Conservation (phyloP, 2,329 filamentous ascomycete species). For the Penicillium hordei region DNA sequence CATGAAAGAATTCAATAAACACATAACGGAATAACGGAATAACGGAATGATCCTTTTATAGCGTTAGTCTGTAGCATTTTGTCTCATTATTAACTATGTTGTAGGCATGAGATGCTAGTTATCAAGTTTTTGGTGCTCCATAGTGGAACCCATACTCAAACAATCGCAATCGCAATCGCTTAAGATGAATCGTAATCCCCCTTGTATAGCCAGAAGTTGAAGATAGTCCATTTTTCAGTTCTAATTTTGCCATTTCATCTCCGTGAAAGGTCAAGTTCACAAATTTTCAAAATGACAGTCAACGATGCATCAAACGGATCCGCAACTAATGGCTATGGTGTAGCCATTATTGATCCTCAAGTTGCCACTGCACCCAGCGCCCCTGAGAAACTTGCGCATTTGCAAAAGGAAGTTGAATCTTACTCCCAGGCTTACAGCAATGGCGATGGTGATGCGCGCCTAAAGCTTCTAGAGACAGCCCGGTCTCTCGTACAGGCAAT, state of each 20-base stretch:
- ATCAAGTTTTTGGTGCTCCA: background rate
- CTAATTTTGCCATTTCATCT: background rate
- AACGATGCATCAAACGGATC: background rate
- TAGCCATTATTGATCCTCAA: background rate
- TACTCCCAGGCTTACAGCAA: constrained; percentile 16
- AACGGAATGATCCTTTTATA: background rate
- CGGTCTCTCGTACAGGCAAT: constrained; percentile 28
- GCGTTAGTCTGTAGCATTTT: background rate
- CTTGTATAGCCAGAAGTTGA: background rate
- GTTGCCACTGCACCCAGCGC: constrained; percentile 28
- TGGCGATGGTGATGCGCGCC: constrained; percentile 16
- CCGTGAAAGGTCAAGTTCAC: background rate
- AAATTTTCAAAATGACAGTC: constrained; percentile 1
- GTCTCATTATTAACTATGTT: background rate
- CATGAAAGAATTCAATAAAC: background rate
- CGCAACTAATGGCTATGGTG: background rate
- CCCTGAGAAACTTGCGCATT: constrained; percentile 17
- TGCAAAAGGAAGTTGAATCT: constrained; percentile 20
- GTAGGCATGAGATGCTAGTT: background rate
- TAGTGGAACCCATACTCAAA: background rate
- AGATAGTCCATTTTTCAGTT: background rate
- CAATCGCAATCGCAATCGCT: background rate
- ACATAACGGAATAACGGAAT: background rate
- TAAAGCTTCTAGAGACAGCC: constrained; percentile 27
- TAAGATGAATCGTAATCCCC: background rate